Percentiles rank a stretch among this genome's conserved stretches.
These are phyloP conservation scores for Pythium graminicola DNA, from an alignment of 352 stramenopile species.

Conservation along the genomic window DNA sequence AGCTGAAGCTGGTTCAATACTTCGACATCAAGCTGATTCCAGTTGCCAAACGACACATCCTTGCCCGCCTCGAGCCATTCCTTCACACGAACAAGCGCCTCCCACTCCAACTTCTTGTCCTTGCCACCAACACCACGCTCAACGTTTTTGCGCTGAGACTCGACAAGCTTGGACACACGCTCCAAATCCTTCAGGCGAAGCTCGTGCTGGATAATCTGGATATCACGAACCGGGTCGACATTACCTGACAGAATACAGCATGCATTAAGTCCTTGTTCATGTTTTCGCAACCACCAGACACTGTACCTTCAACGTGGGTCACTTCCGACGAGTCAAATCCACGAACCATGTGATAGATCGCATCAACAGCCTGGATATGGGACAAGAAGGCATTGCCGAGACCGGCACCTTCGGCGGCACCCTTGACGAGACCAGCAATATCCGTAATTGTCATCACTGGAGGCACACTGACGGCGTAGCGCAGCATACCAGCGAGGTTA, in stretches of 20 bases:
- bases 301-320: constrained; percentile 95
- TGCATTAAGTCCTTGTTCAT: not conserved
- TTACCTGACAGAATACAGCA: constrained; percentile 42
- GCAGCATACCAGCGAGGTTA: too few relatives aligned
- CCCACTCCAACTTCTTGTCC: constrained; percentile 95
- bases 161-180: constrained; percentile 68
- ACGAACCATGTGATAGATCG: constrained; percentile 97
- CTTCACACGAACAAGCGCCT: constrained; percentile 75
- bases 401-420: constrained; percentile 95
- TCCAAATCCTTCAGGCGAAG: constrained; percentile 97
- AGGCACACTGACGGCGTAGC: constrained; percentile 58
- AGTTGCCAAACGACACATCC: constrained; percentile 88
- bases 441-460: constrained; percentile 98
- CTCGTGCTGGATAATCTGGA: constrained; percentile 98
- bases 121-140: constrained; percentile 87
- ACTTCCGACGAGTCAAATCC: constrained; percentile 98
- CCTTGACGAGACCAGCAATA: constrained; percentile 98
- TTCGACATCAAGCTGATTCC: constrained; percentile 85
- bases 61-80: constrained; percentile 83
- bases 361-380: constrained; percentile 99
- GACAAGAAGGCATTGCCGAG: constrained; percentile 99
- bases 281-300: not conserved
- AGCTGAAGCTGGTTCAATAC: constrained; percentile 90
- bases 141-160: constrained; percentile 82
- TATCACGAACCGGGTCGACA: constrained; percentile 98